phyloP scores from a whole-genome alignment of 768 basidiomycete species.

The Tricholoma furcatifolium region DNA sequence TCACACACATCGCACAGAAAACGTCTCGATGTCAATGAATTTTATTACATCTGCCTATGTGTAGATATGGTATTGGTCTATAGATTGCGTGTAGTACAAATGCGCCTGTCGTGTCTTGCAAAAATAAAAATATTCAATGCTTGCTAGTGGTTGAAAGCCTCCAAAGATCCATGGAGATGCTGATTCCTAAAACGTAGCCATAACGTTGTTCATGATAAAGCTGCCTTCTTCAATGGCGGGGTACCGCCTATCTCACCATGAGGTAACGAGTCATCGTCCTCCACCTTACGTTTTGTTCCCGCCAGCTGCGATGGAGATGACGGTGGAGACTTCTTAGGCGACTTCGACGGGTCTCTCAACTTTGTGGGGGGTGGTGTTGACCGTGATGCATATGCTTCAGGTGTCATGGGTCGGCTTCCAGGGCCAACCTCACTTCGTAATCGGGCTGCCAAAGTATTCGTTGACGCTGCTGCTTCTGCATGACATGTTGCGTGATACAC shows the following conservation, averaged over 20 bases:
- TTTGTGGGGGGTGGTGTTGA: constrained; percentile 37
- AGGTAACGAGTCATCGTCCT: constrained; percentile 42
- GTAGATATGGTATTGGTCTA: constrained; percentile 22
- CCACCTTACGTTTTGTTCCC: constrained; percentile 78
- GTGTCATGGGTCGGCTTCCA: constrained; percentile 76
- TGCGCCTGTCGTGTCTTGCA: constrained; percentile 15
- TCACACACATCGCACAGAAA: neutral
- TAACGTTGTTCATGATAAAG: constrained; percentile 36
- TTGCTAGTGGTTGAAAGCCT: constrained; percentile 9
- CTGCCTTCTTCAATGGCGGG: constrained; percentile 69
- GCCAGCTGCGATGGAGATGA: constrained; percentile 49
- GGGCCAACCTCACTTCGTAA: constrained; percentile 58
- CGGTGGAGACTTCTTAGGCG: constrained; percentile 35
- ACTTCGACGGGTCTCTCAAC: constrained; percentile 29
- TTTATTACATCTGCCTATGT: neutral
- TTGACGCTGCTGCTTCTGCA: constrained; percentile 70
- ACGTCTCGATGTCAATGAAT: neutral
- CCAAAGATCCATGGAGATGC: constrained; percentile 13
- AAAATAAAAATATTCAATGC: constrained; percentile 11
- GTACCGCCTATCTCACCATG: constrained; percentile 44
- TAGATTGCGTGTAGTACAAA: constrained; percentile 24
- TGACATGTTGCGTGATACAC: constrained; percentile 95
- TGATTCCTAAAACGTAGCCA: neutral
- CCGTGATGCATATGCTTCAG: constrained; percentile 49
- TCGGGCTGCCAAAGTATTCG: constrained; percentile 64